Evolutionary conservation across 2,329 filamentous ascomycete species (phyloP).

Genomic region (Claviceps sp.): DNA sequence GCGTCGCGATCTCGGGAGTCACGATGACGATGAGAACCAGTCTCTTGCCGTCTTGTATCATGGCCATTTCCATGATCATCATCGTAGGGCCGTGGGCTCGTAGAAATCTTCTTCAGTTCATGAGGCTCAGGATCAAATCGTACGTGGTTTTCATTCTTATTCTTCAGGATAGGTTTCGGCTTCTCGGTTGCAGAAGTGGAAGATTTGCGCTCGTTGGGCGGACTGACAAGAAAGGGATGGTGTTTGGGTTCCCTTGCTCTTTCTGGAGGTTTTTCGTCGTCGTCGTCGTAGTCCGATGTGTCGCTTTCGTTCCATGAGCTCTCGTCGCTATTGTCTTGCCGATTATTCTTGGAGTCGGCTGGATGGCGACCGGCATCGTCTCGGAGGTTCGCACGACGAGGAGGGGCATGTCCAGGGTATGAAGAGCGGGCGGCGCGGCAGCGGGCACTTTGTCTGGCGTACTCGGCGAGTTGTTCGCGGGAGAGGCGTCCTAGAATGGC

Average conservation of each 20-base stretch:
- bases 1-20: slow-evolving; percentile 13
- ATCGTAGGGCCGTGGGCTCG: slow-evolving; percentile 16
- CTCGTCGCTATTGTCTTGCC: slow-evolving; percentile 18
- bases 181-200: slow-evolving; percentile 22
- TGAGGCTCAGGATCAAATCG: slow-evolving; percentile 36
- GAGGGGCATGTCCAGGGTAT: slow-evolving; percentile 2
- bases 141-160: slow-evolving; percentile 44
- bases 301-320: slow-evolving; percentile 19
- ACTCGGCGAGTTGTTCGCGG: slow-evolving; percentile 37
- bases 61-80: slow-evolving; percentile 17
- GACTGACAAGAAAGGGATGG: slow-evolving; percentile 20
- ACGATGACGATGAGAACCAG: slow-evolving; percentile 10
- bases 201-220: slow-evolving; percentile 19
- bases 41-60: slow-evolving; percentile 13
- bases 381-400: slow-evolving; percentile 5
- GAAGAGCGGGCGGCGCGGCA: slow-evolving; percentile 28
- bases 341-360: slow-evolving; percentile 21
- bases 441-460: slow-evolving; percentile 34
- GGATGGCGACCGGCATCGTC: slow-evolving; percentile 9
- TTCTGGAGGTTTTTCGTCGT: slow-evolving; percentile 15
- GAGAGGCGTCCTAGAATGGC: slow-evolving; percentile 43
- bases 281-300: slow-evolving; percentile 20
- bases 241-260: slow-evolving; percentile 17
- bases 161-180: slow-evolving; percentile 49
- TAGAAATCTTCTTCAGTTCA: slow-evolving; percentile 23